Conservation (phyloP, 495 filamentous ascomycete species). For the Trichoderma gamsii region DNA sequence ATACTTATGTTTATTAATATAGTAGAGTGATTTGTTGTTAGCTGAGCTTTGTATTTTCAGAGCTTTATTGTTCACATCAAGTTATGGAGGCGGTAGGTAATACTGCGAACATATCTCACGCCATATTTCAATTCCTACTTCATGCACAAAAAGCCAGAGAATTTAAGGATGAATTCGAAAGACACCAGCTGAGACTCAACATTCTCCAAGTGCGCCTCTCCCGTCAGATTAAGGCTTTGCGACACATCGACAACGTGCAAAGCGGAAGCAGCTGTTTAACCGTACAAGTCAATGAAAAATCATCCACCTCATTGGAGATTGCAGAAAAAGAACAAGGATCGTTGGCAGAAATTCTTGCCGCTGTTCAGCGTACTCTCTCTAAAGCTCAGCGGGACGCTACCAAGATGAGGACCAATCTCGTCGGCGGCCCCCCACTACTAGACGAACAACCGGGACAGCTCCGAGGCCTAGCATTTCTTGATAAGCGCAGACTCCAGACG, state of each 20-base stretch:
- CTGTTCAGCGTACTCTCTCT: too few species aligned
- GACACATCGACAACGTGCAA: not conserved
- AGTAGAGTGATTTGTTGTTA: not conserved
- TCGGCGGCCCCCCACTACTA: too few species aligned
- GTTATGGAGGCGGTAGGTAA: not conserved
- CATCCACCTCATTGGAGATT: too few species aligned
- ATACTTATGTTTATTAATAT: too few species aligned
- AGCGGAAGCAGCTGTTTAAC: not conserved
- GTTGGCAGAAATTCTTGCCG: too few species aligned
- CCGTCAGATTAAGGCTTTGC: not conserved
- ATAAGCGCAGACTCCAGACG: too few species aligned
- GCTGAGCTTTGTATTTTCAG: not conserved
- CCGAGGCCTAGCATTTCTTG: too few species aligned
- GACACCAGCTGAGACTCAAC: not conserved
- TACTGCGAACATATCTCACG: not conserved
- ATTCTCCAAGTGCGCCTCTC: not conserved
- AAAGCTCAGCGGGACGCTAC: too few species aligned
- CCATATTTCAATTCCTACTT: not conserved
- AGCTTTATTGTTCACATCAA: not conserved
- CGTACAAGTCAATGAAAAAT: too few species aligned
- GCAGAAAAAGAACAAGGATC: too few species aligned
- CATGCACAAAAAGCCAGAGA: not conserved
- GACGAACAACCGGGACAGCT: too few species aligned
- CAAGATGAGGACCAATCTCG: too few species aligned
- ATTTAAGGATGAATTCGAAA: not conserved